Percentiles rank a stretch among this genome's conserved stretches.
These are phyloP conservation scores for Silene uniflora DNA, from an alignment of 148 eudicot genomes.

Conservation along the genomic window DNA sequence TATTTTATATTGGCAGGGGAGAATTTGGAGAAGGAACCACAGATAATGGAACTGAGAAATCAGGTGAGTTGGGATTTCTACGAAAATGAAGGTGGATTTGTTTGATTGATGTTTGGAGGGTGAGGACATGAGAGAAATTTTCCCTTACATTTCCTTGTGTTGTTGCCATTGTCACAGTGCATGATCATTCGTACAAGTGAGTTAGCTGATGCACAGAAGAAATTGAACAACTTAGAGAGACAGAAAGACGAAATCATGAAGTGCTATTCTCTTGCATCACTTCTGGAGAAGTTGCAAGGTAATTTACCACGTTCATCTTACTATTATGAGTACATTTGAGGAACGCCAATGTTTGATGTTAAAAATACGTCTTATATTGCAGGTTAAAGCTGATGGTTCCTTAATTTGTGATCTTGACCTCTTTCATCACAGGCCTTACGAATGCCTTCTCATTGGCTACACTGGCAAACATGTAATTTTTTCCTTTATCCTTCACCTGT, in stretches of 20 bases:
- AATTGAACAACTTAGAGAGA: conserved; percentile 55
- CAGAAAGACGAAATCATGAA: conserved; percentile 59
- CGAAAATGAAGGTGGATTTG: not conserved
- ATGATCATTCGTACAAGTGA: conserved; percentile 77
- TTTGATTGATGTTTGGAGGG: not conserved
- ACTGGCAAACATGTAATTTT: too few species aligned
- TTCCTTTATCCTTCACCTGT: too few species aligned
- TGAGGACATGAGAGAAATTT: not conserved
- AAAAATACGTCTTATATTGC: conserved; percentile 20
- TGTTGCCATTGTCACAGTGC: conserved; percentile 43
- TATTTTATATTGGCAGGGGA: conserved; percentile 63
- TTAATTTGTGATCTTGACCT: too few species aligned
- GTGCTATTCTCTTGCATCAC: conserved; percentile 55
- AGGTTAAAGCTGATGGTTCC: conserved; percentile 80
- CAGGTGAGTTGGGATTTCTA: conserved; percentile 45
- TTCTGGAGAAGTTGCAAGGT: conserved; percentile 70
- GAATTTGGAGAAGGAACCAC: conserved; percentile 88
- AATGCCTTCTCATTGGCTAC: too few species aligned
- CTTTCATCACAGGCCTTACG: too few species aligned
- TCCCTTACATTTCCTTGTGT: not conserved
- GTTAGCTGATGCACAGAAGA: conserved; percentile 76
- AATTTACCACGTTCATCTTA: not conserved
- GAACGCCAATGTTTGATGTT: not conserved
- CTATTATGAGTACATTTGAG: not conserved
- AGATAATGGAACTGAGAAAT: conserved; percentile 71